A percentile compares a stretch with the other conserved stretches of the same genome.
Conservation (phyloP, 805 yeast genomes). For the Myxozyma lipomycoides region DNA sequence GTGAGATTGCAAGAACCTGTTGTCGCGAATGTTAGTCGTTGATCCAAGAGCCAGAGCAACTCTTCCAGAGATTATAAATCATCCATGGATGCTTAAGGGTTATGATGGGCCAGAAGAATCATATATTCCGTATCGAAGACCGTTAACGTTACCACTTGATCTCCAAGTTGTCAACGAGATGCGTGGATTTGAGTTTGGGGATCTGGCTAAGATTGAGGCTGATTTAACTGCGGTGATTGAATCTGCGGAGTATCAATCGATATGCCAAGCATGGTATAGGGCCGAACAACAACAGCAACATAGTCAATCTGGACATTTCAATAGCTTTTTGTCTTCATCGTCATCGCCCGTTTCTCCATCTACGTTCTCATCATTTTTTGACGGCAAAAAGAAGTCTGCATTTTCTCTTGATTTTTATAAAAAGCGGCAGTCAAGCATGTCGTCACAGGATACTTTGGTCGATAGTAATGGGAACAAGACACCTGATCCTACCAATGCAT, state of each 20-base stretch:
- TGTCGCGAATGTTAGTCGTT: slow-evolving; percentile 87
- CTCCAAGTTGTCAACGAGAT: slow-evolving; percentile 66
- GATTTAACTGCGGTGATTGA: slow-evolving; percentile 56
- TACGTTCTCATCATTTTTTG: neutral
- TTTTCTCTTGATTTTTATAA: slow-evolving; percentile 30
- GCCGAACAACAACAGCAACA: slow-evolving; percentile 29
- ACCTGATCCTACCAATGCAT: slow-evolving; percentile 79
- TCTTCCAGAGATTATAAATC: slow-evolving; percentile 70
- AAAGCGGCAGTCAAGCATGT: slow-evolving; percentile 17
- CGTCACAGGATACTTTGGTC: slow-evolving; percentile 21
- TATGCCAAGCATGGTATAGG: slow-evolving; percentile 60
- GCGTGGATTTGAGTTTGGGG: slow-evolving; percentile 72
- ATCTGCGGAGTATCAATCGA: slow-evolving; percentile 62
- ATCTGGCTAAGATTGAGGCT: slow-evolving; percentile 53
- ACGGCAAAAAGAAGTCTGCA: slow-evolving; percentile 16
- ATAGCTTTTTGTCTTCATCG: slow-evolving; percentile 9
- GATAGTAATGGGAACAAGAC: slow-evolving; percentile 29
- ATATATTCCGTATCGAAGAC: slow-evolving; percentile 72
- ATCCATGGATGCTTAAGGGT: slow-evolving; percentile 94
- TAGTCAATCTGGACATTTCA: slow-evolving; percentile 3
- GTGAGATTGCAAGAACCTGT: slow-evolving; percentile 61
- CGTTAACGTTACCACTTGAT: slow-evolving; percentile 67
- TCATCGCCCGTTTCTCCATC: slow-evolving; percentile 3
- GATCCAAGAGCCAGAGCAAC: slow-evolving; percentile 79
- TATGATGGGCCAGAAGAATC: slow-evolving; percentile 68